Evolutionary conservation across 2,329 filamentous ascomycete species (phyloP).

Genomic region (Scopulariopsis brevicaulis): DNA sequence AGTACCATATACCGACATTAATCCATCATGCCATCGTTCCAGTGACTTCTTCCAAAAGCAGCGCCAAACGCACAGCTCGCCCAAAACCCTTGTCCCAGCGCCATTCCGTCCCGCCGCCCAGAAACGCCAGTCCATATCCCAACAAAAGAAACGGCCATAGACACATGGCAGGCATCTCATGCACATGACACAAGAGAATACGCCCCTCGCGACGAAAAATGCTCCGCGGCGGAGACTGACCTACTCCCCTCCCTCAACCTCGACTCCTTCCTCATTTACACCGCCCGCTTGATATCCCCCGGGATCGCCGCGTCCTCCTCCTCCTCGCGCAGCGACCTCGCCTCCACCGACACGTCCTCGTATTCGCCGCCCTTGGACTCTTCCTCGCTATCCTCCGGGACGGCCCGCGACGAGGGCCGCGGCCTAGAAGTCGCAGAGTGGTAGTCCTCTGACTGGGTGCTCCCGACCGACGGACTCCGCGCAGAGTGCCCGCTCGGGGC

Average conservation of each 20-base stretch:
- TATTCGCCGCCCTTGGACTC: not conserved
- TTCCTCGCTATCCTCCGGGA: not conserved
- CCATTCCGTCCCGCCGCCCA: too few species aligned
- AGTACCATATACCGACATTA: too few species aligned
- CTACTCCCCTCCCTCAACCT: slow-evolving; percentile 10
- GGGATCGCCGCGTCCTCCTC: slow-evolving; percentile 8
- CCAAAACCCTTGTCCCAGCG: too few species aligned
- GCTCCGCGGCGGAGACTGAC: not conserved
- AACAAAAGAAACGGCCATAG: not conserved
- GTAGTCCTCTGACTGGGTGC: not conserved
- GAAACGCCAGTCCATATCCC: too few species aligned
- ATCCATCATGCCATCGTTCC: too few species aligned
- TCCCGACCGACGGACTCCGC: not conserved
- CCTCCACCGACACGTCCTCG: not conserved
- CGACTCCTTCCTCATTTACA: slow-evolving; percentile 18
- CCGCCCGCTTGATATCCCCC: slow-evolving; percentile 15
- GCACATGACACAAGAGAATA: too few species aligned
- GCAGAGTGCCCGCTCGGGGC: not conserved
- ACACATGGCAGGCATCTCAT: too few species aligned
- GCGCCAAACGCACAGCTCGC: too few species aligned
- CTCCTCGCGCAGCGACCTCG: not conserved
- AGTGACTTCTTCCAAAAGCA: too few species aligned
- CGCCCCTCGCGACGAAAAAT: not conserved
- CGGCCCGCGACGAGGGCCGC: not conserved
- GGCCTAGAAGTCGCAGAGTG: slow-evolving; percentile 4